These are phyloP conservation scores for Didymella pomorum DNA, from an alignment of 2,329 filamentous ascomycete genomes.

Conservation along the genomic window DNA sequence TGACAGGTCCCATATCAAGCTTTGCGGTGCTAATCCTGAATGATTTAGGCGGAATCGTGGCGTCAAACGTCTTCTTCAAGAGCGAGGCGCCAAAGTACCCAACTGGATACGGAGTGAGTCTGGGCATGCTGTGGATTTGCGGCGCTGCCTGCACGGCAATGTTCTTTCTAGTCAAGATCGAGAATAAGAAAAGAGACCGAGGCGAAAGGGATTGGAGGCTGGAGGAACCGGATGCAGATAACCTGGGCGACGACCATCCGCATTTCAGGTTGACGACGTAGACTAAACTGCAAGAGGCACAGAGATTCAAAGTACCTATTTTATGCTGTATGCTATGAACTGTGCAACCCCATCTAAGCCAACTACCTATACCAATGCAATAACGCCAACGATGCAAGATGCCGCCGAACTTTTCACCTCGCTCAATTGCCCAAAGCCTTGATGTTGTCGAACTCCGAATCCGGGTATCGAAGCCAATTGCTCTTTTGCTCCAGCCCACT, in stretches of 20 bases:
- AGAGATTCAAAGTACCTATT: background rate
- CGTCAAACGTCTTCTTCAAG: conserved; percentile 59
- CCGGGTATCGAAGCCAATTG: conserved; percentile 60
- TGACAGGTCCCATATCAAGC: background rate
- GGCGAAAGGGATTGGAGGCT: conserved; percentile 58
- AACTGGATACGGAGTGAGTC: conserved; percentile 59
- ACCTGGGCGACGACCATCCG: conserved; percentile 63
- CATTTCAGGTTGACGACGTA: conserved; percentile 55
- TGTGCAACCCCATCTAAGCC: background rate
- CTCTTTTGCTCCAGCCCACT: conserved; percentile 56
- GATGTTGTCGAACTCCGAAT: conserved; percentile 62
- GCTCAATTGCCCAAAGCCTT: conserved; percentile 15
- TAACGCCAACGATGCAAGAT: background rate
- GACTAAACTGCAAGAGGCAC: background rate
- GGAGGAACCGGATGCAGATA: conserved; percentile 53
- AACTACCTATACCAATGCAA: background rate
- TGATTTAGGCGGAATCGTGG: conserved; percentile 56
- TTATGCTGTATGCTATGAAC: background rate
- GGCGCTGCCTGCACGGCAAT: conserved; percentile 54
- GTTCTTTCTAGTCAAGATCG: conserved; percentile 52
- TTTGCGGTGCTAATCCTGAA: background rate
- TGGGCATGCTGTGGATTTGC: conserved; percentile 61
- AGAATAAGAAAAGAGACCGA: conserved; percentile 59
- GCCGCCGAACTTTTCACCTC: background rate
- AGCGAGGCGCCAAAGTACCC: conserved; percentile 57